Evolutionary conservation across 805 yeast species (phyloP), one percentile per base, ranked within the genome.

Genomic region (Lachancea meyersii): DNA sequence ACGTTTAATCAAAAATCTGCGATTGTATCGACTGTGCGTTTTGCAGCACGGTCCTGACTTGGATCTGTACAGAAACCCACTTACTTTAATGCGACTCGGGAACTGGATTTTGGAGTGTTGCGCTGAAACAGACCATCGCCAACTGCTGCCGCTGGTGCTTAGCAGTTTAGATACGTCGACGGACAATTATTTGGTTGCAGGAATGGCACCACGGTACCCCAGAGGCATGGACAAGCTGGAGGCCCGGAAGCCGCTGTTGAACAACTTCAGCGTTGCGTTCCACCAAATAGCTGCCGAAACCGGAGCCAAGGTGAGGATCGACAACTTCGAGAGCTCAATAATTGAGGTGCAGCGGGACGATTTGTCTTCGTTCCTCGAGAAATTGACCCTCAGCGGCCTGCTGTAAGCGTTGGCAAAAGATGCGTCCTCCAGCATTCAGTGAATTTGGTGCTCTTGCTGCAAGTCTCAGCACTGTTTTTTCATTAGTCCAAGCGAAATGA

Each of bases 311-410:
- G 88, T 88, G 16, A 75, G 91, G 54, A 84, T 93, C 48, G 97
- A 93, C 61, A 87, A 95, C 56, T 93, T 93, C 64, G 97, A 93
- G 60, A 85, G 95, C 49, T 80, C 97, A 3, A 86, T 93, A 18
- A 87, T 93, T 34, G 97, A 93, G 65, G 80, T 93, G 33, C 68
- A 86, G 46, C 82, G 80, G 56, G 96, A 89, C 38, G 98, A 93
- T 60, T 68, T 93, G 48, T 71, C 87, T 4, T 86, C 95, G 38
- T 93, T 93, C 57, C 65, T 93, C 47, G 97, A 93, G 59, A 77
- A 79, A 45, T 67, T 91, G 48, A 86, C 95, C 9, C 60, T 83
- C 38, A 82, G 88, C 67, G 89, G 89, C 2, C 59, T 76, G 37
- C 64, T 75, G n/a, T 69, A 46, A 48, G 10, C 11, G 4, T 10